Evolutionary conservation across 1,284 basidiomycete genomes (phyloP).

Genomic region (Pseudozyma thailandica): DNA sequence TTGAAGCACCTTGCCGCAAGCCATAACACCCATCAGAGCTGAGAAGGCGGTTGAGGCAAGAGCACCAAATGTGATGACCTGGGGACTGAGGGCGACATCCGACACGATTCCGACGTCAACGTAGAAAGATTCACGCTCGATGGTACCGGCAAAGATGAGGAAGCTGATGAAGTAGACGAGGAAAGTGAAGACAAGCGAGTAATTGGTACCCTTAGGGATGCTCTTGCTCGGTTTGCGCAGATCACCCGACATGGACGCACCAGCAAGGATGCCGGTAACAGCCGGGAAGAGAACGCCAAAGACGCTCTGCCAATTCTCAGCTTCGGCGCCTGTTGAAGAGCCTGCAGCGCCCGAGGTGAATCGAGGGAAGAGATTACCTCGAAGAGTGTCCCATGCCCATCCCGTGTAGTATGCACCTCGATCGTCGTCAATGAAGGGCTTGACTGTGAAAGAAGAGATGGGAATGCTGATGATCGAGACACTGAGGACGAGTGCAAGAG

Average conservation of each 20-base stretch:
- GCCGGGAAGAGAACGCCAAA: conserved; percentile 68
- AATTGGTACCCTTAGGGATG: conserved; percentile 68
- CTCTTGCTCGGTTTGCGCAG: conserved; percentile 67
- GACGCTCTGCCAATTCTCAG: conserved; percentile 63
- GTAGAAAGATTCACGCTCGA: conserved; percentile 64
- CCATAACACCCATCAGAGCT: conserved; percentile 67
- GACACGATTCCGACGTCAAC: conserved; percentile 63
- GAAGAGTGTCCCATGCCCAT: conserved; percentile 60
- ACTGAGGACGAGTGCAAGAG: conserved; percentile 60
- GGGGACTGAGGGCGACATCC: conserved; percentile 63
- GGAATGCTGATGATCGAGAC: conserved; percentile 63
- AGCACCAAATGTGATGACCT: conserved; percentile 63
- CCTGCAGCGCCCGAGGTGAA: conserved; percentile 66
- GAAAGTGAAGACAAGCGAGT: conserved; percentile 65
- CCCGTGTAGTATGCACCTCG: conserved; percentile 65
- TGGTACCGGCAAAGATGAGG: conserved; percentile 64
- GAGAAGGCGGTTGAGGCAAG: conserved; percentile 66
- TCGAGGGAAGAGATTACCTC: conserved; percentile 60
- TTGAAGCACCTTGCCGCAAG: conserved; percentile 65
- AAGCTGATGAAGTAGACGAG: conserved; percentile 60
- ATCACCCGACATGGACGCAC: conserved; percentile 67
- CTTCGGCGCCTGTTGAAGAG: conserved; percentile 46
- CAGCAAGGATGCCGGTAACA: conserved; percentile 65
- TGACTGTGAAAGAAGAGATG: conserved; percentile 57
- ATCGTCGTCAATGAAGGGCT: conserved; percentile 61